Evolutionary conservation across 2,329 filamentous ascomycete genomes (phyloP).

Genomic region (Orbilia brochopaga): DNA sequence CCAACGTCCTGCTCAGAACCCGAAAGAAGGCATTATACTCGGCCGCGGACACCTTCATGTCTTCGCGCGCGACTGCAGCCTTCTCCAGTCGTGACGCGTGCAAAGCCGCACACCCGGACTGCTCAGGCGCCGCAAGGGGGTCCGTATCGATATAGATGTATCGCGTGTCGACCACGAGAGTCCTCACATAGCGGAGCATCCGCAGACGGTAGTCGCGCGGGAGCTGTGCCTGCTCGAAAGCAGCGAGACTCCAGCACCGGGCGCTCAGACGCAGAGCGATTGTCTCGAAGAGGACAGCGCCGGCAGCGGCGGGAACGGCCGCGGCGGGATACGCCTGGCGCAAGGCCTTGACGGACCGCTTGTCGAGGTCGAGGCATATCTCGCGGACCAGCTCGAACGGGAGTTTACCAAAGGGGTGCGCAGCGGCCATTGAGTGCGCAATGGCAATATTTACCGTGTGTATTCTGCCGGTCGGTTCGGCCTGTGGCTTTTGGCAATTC

Average conservation of each 20-base stretch:
- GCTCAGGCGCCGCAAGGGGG: no score
- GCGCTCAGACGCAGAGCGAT: slow-evolving; percentile 9
- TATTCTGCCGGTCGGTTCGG: no score
- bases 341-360: slow-evolving; percentile 5
- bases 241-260: background rate
- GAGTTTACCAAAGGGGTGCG: background rate
- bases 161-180: slow-evolving; percentile 11
- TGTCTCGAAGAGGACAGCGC: slow-evolving; percentile 2
- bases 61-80: background rate
- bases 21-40: slow-evolving; percentile 2
- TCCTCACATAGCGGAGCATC: background rate
- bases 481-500: no score
- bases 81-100: background rate
- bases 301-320: slow-evolving; percentile 1
- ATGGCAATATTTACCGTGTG: no score
- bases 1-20: slow-evolving; percentile 1
- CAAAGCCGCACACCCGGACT: no score
- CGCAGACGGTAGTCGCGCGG: background rate
- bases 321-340: background rate
- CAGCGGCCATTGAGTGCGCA: background rate
- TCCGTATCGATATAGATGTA: no score
- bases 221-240: slow-evolving; percentile 1
- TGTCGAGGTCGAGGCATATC: slow-evolving; percentile 8
- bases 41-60: background rate
- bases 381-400: slow-evolving; percentile 7